Base-by-base conservation (phyloP, 768 basidiomycete genomes). In the Saitozyma podzolica region DNA sequence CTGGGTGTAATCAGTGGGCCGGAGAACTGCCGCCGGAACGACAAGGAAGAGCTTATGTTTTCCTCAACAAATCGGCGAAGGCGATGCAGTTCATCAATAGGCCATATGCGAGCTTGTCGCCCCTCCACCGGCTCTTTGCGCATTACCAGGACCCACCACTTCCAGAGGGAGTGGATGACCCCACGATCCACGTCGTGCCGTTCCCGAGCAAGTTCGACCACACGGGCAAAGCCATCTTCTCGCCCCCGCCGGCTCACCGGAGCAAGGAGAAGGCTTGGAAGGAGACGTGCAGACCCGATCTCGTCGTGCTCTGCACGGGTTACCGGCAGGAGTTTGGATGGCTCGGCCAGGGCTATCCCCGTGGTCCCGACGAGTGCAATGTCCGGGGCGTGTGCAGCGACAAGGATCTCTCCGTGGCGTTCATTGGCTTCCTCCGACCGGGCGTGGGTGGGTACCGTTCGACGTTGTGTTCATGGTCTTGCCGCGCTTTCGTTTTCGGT, bases 1-100 rank as follows among this genome's bases (percentile, higher is more conserved):
- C 84, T 10, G 84, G 85, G 11, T 86, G 85, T 69, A 86, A 86
- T 67, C 86, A 87, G 80, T 87, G 86, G 86, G 85, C 84, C 16
- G 86, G 85, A 1, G 85, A 86, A 69, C 79, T 86, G 1, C 84
- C 84, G 16, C 80, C 82, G 0, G 83, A 84, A 29, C 78, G 85
- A 40, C 80, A 86, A 37, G 86, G 86, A 1, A 77, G 86, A 51
- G 86, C 86, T 16, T 87, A 86, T 73, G 85, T 86, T 37, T 87
- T 87, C 73, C 75, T 87, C 58, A 86, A 86, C 78, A 86, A 86
- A 76, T 69, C 67, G 8, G 69, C 74, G 6, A 76, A 76, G 55
- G 86, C 85, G 6, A 84, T 86, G 84, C 83, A 84, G 8, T 87
- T 85, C 74, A 82, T 86, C 73, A 86, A 86, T 67, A 81, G 84